Conservation (phyloP, 768 basidiomycete genomes). For the Leccinum olivaceopallidum region DNA sequence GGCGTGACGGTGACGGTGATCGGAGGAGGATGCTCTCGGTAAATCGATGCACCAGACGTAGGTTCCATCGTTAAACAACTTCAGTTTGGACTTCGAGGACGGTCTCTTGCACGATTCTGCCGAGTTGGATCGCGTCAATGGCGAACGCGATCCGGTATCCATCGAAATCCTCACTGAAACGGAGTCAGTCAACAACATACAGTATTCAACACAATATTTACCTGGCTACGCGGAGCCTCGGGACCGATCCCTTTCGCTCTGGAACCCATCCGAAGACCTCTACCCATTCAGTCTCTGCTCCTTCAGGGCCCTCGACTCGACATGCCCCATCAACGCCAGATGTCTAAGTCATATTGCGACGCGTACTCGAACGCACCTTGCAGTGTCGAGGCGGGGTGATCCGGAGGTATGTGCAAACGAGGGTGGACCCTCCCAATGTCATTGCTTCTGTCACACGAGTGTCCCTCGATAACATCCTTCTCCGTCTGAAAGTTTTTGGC, state of each 20-base stretch:
- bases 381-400: constrained; percentile 49
- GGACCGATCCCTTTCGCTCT: constrained; percentile 44
- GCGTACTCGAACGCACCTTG: constrained; percentile 73
- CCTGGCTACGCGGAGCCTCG: constrained; percentile 27
- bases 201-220: background rate
- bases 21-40: constrained; percentile 24
- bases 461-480: constrained; percentile 1
- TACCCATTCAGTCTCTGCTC: constrained; percentile 77
- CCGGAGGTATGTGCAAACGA: constrained; percentile 37
- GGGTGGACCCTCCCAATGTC: background rate
- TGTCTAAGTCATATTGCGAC: constrained; percentile 87
- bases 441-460: background rate
- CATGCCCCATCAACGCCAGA: constrained; percentile 74
- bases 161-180: constrained; percentile 31
- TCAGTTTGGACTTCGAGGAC: constrained; percentile 14
- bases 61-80: constrained; percentile 7
- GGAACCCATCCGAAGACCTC: constrained; percentile 89
- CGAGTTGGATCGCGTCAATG: constrained; percentile 21
- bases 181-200: background rate
- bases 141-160: constrained; percentile 31
- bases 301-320: constrained; percentile 89
- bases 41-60: background rate
- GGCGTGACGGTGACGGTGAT: constrained; percentile 66
- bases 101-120: constrained; percentile 6
- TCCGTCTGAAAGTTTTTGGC: constrained; percentile 15